Conservation (phyloP, 768 basidiomycete species). For the Tephrocybe sp. region DNA sequence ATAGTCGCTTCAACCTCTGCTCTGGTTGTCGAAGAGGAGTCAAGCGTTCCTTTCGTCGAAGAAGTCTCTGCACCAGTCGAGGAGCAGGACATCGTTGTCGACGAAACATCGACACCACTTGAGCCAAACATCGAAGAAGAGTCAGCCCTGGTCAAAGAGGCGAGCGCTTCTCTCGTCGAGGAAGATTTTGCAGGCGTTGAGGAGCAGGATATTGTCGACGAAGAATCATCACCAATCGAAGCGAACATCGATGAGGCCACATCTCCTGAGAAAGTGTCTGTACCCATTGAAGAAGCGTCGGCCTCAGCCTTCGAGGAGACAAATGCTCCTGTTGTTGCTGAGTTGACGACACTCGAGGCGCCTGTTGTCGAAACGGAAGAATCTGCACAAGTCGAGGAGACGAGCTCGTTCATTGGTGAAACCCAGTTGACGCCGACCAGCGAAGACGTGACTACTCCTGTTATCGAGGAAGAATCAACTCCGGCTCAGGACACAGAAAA, state of each 20-base stretch:
- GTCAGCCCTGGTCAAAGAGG: background rate
- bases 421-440: too few relatives aligned
- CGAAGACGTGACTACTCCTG: too few relatives aligned
- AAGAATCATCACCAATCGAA: background rate
- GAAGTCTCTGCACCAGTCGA: too few relatives aligned
- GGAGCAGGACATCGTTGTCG: background rate
- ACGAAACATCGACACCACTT: background rate
- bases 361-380: background rate
- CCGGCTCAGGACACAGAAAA: background rate
- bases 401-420: too few relatives aligned
- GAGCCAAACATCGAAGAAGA: background rate
- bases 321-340: too few relatives aligned
- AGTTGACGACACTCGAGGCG: too few relatives aligned
- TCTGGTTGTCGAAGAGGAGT: too few relatives aligned
- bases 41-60: too few relatives aligned
- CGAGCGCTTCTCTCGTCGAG: too few relatives aligned
- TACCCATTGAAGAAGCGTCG: background rate
- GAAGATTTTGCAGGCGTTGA: too few relatives aligned
- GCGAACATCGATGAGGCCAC: background rate
- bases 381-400: background rate
- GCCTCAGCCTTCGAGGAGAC: too few relatives aligned
- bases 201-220: background rate
- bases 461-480: background rate
- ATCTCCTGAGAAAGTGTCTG: background rate
- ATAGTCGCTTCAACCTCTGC: too few relatives aligned